Evolutionary conservation across 768 basidiomycete genomes (phyloP).

Genomic region (Phallus indusiatus): DNA sequence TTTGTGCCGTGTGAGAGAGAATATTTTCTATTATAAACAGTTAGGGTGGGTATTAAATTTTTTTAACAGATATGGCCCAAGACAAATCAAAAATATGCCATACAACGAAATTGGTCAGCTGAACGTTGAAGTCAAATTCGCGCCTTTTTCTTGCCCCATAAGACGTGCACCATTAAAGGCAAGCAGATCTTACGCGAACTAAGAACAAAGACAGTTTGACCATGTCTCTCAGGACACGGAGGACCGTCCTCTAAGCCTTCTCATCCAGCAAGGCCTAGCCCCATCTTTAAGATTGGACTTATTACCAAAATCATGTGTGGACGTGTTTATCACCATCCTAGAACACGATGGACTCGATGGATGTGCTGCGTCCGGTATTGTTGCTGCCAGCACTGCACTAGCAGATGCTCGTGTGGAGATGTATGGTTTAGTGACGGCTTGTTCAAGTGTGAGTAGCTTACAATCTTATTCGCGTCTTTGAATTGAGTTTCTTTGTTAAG

Average conservation of each 20-base stretch:
- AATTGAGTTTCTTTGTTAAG: slow-evolving; percentile 26
- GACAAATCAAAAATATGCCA: slow-evolving; percentile 67
- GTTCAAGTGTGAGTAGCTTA: slow-evolving; percentile 52
- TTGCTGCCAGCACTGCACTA: slow-evolving; percentile 84
- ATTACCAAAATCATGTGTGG: slow-evolving; percentile 90
- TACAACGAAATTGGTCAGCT: slow-evolving; percentile 85
- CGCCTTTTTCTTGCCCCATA: slow-evolving; percentile 79
- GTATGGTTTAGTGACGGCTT: slow-evolving; percentile 78
- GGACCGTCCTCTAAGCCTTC: slow-evolving; percentile 73
- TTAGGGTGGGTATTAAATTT: slow-evolving; percentile 1
- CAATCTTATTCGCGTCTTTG: slow-evolving; percentile 1
- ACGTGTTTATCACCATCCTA: slow-evolving; percentile 82
- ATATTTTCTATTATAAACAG: not conserved
- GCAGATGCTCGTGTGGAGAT: slow-evolving; percentile 92
- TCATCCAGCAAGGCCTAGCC: slow-evolving; percentile 77
- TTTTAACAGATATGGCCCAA: slow-evolving; percentile 61
- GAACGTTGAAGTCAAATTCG: slow-evolving; percentile 94
- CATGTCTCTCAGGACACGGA: slow-evolving; percentile 70
- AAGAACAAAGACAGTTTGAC: not conserved
- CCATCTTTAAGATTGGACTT: slow-evolving; percentile 81
- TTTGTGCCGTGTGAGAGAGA: slow-evolving; percentile 80
- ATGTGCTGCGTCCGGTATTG: slow-evolving; percentile 75
- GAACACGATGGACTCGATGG: slow-evolving; percentile 91
- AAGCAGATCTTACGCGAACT: slow-evolving; percentile 22
- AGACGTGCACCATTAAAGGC: slow-evolving; percentile 83